Base-by-base conservation (phyloP, 495 filamentous ascomycete genomes). In the Neurospora hispaniola region DNA sequence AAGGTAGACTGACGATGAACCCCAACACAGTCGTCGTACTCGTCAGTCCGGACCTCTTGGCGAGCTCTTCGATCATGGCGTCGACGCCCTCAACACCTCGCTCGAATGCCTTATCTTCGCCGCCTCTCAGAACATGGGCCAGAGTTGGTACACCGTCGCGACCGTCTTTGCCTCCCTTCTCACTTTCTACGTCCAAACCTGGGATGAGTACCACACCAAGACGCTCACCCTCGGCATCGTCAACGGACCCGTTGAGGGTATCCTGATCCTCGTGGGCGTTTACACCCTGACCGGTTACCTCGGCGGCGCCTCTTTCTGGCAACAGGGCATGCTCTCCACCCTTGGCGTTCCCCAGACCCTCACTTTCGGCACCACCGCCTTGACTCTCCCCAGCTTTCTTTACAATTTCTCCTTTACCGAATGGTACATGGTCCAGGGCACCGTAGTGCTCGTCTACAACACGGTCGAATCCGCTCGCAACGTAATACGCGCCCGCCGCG, bases 121-220 rank as follows among this genome's bases (percentile, higher is more conserved):
- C 5, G 92, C 89, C 46, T 89, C 91, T 69, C 94, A 96, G 86
- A 98, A 97, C 78, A 88, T 98, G 74, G 96, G 96, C 46, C 93
- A 97, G 83, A 88, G 90, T 71, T 99, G 96, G 95, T 88, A 89
- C 78, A 97, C 96, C 2, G 86, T 98, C 12, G 80, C 94, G 73
- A 89, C 88, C 18, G 86, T 98, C 6, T 97, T 97, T 82, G 96
- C 90, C 73, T 77, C 74, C 43, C 72, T 81, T 42, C 84, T 94
- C 78, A 97, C 94, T 18, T 99, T 99, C 82, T 99, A 99, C 80
- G 90, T 99, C 31, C 96, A 98, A 80, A 99, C 96, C 41, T 99
- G 96, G 96, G 96, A 99, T 75, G 96, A 98, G 83, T 98, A 97
- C 82, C 96, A 98, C 83, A 99, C 96, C 44, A 93, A 97, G 79